Evolutionary conservation across 805 yeast genomes (phyloP), one percentile per base, ranked within the genome.

Genomic region (Groenewaldozyma salmanticensis): DNA sequence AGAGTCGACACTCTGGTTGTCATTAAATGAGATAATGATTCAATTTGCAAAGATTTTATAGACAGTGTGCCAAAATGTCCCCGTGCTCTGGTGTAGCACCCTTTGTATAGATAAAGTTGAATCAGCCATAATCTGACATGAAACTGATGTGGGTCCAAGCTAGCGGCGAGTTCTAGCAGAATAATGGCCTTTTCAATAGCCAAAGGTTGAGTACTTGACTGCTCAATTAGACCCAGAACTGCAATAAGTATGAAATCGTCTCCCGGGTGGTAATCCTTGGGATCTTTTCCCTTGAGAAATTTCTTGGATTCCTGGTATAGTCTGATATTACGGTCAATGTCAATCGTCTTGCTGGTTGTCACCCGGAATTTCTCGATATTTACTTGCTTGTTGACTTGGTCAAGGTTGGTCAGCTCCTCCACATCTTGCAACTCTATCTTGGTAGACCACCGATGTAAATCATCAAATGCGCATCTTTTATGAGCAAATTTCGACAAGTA

Each of bases 21-120:
- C 6, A 79, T 51, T 46, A 71, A 67, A 46, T 75, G 72, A 9
- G 79, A 72, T 9, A 48, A 57, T 0, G 84, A 72, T 52, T 88
- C 96, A 38, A 70, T 66, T 59, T 90, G 97, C 5, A 87, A 60
- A 62, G 79, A 77, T 53, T 81, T 84, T 50, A 86, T 72, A 29
- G 76, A 74, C 39, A 88, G 59, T 1, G 65, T 53, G 13, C 68
- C 58, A 56, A 72, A 86, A 35, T 76, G 72, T n/a, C 58, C 54
- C 27, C 58, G 50, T 0, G 88, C 79, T 33, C 66, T 57, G 1
- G 70, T 55, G 24, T 66, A 66, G 6, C 76, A 64, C 37, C 86
- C 86, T 5, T 85, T 52, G 16, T 68, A 54, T 13, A 72, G 65
- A 58, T 81, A 83, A 2, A 85, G 54, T 22, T 75, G 68, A 37